Evolutionary conservation across 208 protist genomes (phyloP).

Genomic region (Trichomonas gallinae): DNA sequence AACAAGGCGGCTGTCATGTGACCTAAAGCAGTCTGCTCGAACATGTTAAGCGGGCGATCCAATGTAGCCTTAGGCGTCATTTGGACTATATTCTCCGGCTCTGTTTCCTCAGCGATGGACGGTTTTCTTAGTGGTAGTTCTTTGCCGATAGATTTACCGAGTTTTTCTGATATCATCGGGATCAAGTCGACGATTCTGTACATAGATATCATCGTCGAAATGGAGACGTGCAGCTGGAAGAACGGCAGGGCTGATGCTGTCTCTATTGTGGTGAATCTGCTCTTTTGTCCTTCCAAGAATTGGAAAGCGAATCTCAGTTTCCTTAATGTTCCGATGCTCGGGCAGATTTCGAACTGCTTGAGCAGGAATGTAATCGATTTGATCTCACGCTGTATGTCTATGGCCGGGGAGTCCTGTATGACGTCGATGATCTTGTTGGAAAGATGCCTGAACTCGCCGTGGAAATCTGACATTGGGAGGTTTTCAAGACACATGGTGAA

Average conservation of each 20-base stretch:
- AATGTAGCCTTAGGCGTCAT: not conserved
- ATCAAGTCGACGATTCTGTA: not conserved
- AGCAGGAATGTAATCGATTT: not conserved
- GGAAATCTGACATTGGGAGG: not conserved
- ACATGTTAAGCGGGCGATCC: not conserved
- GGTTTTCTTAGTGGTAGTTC: not conserved
- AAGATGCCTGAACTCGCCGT: not conserved
- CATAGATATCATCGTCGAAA: not conserved
- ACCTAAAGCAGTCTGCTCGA: not conserved
- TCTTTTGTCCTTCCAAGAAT: not conserved
- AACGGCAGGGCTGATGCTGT: not conserved
- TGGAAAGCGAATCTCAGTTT: not conserved
- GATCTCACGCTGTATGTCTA: not conserved
- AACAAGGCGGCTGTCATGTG: not conserved
- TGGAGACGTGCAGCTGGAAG: not conserved
- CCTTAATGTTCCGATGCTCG: not conserved
- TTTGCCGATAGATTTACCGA: not conserved
- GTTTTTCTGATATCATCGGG: not conserved
- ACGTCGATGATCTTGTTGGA: not conserved
- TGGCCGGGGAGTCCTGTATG: not conserved
- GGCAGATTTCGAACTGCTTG: not conserved
- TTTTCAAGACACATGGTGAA: not conserved
- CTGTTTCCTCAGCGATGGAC: not conserved
- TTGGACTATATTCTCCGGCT: not conserved
- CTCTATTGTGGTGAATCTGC: not conserved